A percentile compares a stretch with the other conserved stretches of the same genome.
These are phyloP conservation scores for Plicaturopsis crispa DNA, from an alignment of 768 basidiomycete species.

Conservation along the genomic window DNA sequence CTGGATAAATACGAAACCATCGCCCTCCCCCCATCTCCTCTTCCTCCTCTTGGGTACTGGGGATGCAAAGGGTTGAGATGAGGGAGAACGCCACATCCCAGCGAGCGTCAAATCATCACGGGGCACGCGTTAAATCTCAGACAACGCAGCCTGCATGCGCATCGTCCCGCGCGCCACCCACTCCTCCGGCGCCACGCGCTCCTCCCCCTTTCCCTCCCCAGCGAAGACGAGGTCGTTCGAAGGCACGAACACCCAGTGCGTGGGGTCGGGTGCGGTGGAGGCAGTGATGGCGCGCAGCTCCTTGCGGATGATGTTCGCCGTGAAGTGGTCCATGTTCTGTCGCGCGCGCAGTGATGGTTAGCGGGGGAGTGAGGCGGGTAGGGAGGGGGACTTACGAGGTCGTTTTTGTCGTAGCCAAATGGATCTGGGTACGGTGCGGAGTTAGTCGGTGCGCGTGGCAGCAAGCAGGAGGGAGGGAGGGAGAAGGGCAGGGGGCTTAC, in stretches of 20 bases:
- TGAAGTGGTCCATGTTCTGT: slow-evolving; percentile 66
- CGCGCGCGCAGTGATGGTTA: neutral
- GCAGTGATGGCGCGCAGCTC: slow-evolving; percentile 60
- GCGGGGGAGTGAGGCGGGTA: neutral
- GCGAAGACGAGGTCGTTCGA: slow-evolving; percentile 54
- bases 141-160: slow-evolving; percentile 35
- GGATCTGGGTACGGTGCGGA: slow-evolving; percentile 25
- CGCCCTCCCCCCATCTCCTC: no score
- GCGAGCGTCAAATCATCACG: no score
- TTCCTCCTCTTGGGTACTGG: no score
- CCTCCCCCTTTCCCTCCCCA: slow-evolving; percentile 19
- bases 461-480: neutral
- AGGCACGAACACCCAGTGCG: slow-evolving; percentile 51
- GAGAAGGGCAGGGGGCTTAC: slow-evolving; percentile 27
- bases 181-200: slow-evolving; percentile 42
- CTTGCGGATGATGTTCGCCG: slow-evolving; percentile 58
- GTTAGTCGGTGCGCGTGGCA: neutral
- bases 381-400: slow-evolving; percentile 35
- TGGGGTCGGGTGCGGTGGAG: slow-evolving; percentile 48
- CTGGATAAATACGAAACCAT: no score
- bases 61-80: no score
- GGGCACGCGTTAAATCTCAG: slow-evolving; percentile 8
- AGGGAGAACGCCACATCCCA: no score
- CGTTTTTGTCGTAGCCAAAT: slow-evolving; percentile 70
- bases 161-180: slow-evolving; percentile 47